Evolutionary conservation across 1,284 basidiomycete species (phyloP), one percentile per base, ranked within the genome.

Genomic region (Takashimella tepidaria): DNA sequence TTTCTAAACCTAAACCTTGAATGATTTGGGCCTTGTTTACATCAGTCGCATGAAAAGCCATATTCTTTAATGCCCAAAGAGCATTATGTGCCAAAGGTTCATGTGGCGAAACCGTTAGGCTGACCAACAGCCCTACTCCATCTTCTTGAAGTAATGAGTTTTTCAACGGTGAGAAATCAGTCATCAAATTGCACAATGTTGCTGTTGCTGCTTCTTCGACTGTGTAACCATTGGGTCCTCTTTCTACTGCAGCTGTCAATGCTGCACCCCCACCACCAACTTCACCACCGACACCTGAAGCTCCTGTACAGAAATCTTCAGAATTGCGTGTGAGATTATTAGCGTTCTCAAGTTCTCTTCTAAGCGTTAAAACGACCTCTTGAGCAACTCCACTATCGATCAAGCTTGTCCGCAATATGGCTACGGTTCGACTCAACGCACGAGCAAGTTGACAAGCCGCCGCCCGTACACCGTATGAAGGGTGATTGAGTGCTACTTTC

Each of bases 361-460:
- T 62, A 5, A 89, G 81, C 12, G 87, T 72, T 41, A 79, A 75
- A 54, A 88, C 83, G 3, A 93, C 79, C 19, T 81, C 80, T 65
- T 84, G 76, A 0, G 87, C 89, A 5, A 92, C 77, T 1, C 87
- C 89, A 23, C 82, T 84, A 65, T 95, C 92, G 8, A 90, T 81
- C 8, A 95, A 80, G 53, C 83, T 89, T 31, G 90, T 93, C 22
- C 89, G 79, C 42, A 92, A 75, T 2, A 91, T 85, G 0, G 84
- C 82, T 0, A 91, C 84, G 1, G 84, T 84, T 20, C 92, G 82
- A 45, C 84, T 84, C 31, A 95, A 77, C 0, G 87, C 86, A n/a
- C 91, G 79, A 1, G 89, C 81, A 60, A 87, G 87, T 65, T 92
- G 90, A 67, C 88, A 90, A 0, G 88, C 87, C 0, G 88, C 87